These are phyloP conservation scores for Xylaria nigripes DNA, from an alignment of 495 filamentous ascomycete species.

Conservation along the genomic window DNA sequence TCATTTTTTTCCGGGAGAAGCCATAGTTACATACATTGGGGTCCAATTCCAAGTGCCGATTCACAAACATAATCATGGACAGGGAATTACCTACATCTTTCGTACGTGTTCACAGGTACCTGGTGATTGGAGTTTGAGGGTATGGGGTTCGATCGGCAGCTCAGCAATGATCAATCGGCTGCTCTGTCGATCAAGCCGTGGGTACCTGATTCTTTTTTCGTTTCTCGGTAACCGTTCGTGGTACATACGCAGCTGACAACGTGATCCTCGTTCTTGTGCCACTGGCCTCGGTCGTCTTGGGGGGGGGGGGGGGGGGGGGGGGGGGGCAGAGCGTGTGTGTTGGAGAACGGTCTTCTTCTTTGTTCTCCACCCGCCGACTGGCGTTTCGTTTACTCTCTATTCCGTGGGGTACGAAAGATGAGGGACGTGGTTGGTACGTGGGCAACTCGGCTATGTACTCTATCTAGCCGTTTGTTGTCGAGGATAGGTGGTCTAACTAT, in stretches of 20 bases:
- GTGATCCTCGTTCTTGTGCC: not conserved
- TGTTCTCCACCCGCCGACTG: not conserved
- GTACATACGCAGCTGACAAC: not conserved
- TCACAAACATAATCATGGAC: too few species aligned
- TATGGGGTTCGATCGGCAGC: not conserved
- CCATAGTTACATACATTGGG: too few species aligned
- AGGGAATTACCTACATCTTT: too few species aligned
- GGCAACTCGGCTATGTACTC: not conserved
- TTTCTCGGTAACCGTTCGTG: not conserved
- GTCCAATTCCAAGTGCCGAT: too few species aligned
- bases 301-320: too few species aligned
- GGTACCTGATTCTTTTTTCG: not conserved
- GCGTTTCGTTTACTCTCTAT: not conserved
- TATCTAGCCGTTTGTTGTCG: not conserved
- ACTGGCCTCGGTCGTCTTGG: not conserved
- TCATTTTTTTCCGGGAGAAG: too few species aligned
- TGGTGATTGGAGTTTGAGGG: not conserved
- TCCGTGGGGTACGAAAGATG: not conserved
- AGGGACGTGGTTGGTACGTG: not conserved
- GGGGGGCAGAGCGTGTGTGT: not conserved
- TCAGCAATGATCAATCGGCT: not conserved
- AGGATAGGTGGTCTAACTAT: not conserved
- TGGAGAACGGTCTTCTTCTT: too few species aligned
- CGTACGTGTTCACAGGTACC: too few species aligned
- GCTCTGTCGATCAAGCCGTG: not conserved